Conservation (phyloP, 1,139 yeast genomes). For the Saccharomyces hybrid region DNA sequence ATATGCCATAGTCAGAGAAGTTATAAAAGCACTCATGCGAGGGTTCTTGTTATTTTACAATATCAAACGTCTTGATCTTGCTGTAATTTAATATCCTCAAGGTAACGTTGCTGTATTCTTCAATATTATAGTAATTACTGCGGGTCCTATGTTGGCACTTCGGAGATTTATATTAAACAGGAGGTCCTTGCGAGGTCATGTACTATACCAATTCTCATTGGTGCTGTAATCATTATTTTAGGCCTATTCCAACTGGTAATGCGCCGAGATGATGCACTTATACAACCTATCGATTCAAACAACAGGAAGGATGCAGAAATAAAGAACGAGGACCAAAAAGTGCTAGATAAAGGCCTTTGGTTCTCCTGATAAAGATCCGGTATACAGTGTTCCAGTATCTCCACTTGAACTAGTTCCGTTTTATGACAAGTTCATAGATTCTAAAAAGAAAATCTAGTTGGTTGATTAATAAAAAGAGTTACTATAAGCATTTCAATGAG, state of each 20-base stretch:
- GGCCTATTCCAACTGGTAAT: background rate
- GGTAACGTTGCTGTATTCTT: background rate
- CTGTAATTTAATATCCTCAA: too few species aligned
- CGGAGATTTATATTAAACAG: background rate
- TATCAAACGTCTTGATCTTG: background rate
- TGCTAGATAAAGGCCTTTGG: background rate
- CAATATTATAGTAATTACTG: background rate
- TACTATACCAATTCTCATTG: background rate
- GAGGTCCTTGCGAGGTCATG: background rate
- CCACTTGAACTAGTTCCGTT: constrained; percentile 15
- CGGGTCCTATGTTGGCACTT: background rate
- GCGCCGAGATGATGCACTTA: background rate
- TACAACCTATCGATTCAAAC: background rate
- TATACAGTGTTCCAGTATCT: constrained; percentile 2
- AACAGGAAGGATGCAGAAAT: background rate
- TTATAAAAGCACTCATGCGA: background rate
- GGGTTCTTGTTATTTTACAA: background rate
- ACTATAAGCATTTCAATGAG: constrained; percentile 8
- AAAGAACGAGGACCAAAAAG: background rate
- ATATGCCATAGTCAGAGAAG: background rate
- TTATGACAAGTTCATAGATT: constrained; percentile 6
- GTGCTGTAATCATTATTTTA: background rate
- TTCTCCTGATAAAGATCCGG: background rate
- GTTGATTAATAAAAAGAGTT: constrained; percentile 5
- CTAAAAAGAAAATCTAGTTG: constrained; percentile 7